phyloP scores from a whole-genome alignment of 768 basidiomycete species.

The Boletus tylopilopsis region DNA sequence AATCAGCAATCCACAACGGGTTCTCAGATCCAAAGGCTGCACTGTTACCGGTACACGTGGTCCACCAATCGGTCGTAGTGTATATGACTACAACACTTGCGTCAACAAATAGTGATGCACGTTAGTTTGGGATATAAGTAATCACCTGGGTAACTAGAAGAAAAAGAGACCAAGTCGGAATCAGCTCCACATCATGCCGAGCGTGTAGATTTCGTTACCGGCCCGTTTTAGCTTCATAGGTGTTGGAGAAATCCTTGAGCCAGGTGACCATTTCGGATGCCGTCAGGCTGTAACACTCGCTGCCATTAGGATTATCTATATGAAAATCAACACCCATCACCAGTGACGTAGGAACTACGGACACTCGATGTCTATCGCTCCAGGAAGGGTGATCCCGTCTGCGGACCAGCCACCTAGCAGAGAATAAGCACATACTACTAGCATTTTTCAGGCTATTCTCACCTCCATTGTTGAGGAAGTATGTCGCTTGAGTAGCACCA shows the following conservation, averaged over 20 bases:
- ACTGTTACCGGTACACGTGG: constrained; percentile 58
- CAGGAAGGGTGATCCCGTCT: too few species aligned
- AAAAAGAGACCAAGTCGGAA: neutral
- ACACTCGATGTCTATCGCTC: constrained; percentile 63
- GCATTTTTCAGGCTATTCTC: too few species aligned
- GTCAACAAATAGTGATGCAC: neutral
- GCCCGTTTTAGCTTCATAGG: constrained; percentile 46
- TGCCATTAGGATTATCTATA: constrained; percentile 49
- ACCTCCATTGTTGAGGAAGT: too few species aligned
- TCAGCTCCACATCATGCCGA: neutral
- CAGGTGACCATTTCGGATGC: constrained; percentile 55
- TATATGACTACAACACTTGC: constrained; percentile 46
- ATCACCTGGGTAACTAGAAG: constrained; percentile 39
- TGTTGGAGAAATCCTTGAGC: constrained; percentile 58
- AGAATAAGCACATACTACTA: too few species aligned
- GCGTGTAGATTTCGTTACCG: constrained; percentile 32
- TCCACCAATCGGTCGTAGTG: constrained; percentile 68
- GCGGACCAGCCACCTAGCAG: too few species aligned
- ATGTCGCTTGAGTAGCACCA: too few species aligned
- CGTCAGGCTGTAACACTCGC: constrained; percentile 51
- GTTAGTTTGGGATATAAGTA: constrained; percentile 3
- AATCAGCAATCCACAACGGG: constrained; percentile 61
- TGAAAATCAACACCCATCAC: neutral
- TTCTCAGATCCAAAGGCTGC: constrained; percentile 45
- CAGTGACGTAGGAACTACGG: constrained; percentile 6